Evolutionary conservation across 1,284 basidiomycete genomes (phyloP).

Genomic region (Apiotrichum montevideense): DNA sequence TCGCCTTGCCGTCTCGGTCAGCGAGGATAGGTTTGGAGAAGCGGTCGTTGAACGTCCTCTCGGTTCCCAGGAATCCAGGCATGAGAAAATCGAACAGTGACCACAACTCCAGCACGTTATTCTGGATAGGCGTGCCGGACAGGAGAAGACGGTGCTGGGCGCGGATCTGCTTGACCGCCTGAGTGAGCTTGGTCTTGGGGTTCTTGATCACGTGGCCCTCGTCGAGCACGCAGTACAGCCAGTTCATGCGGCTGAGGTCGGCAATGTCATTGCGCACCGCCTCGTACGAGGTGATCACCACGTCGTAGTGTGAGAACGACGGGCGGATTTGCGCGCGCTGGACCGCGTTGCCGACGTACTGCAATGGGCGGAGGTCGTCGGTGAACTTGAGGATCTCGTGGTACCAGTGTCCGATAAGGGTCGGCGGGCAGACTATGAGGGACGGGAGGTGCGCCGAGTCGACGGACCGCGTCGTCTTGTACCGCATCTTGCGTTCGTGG

Average conservation of each 20-base stretch:
- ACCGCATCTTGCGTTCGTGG: constrained; percentile 69
- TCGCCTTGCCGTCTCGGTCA: constrained; percentile 84
- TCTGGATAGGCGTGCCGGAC: constrained; percentile 97
- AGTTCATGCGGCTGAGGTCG: constrained; percentile 66
- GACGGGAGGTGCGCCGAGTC: constrained; percentile 86
- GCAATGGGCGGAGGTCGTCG: constrained; percentile 66
- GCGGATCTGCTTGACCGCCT: constrained; percentile 85
- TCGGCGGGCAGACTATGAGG: constrained; percentile 93
- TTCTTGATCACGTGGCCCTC: constrained; percentile 99
- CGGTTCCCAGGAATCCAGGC: constrained; percentile 96
- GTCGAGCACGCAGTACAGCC: constrained; percentile 96
- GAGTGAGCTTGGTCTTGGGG: constrained; percentile 93
- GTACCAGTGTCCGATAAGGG: constrained; percentile 96
- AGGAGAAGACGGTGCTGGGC: constrained; percentile 93
- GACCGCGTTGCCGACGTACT: constrained; percentile 85
- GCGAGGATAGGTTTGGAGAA: constrained; percentile 95
- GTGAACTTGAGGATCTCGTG: constrained; percentile 95
- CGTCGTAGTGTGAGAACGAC: constrained; percentile 67
- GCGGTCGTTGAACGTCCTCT: constrained; percentile 89
- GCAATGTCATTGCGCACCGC: constrained; percentile 91
- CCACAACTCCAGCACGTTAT: constrained; percentile 98
- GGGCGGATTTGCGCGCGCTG: constrained; percentile 67
- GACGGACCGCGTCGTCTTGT: constrained; percentile 62
- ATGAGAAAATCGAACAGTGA: constrained; percentile 98
- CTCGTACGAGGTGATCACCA: constrained; percentile 96